These are phyloP conservation scores for Mucor racemosus DNA, from an alignment of 371 early-diverging fungal genomes.

Conservation along the genomic window DNA sequence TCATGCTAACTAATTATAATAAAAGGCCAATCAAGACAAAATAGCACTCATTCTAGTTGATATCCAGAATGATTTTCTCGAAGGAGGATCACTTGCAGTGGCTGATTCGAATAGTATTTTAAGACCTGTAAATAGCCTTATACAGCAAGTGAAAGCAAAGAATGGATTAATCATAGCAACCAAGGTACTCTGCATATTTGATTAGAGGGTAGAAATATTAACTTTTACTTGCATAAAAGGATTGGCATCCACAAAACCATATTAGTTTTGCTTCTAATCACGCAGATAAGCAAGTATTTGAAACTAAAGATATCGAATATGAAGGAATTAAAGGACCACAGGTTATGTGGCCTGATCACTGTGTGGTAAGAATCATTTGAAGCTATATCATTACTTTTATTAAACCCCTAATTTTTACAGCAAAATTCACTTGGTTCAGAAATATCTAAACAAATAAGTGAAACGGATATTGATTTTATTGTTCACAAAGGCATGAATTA, in stretches of 20 bases:
- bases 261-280: slow-evolving; percentile 50
- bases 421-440: slow-evolving; percentile 39
- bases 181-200: slow-evolving; percentile 23
- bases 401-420: slow-evolving; percentile 12
- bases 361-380: slow-evolving; percentile 37
- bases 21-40: slow-evolving; percentile 8
- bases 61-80: slow-evolving; percentile 53
- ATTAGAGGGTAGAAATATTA: neutral
- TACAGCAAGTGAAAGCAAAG: slow-evolving; percentile 25
- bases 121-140: slow-evolving; percentile 34
- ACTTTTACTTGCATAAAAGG: slow-evolving; percentile 11
- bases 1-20: neutral
- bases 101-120: slow-evolving; percentile 36
- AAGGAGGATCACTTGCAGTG: slow-evolving; percentile 44
- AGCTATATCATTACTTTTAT: neutral
- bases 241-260: slow-evolving; percentile 53
- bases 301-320: slow-evolving; percentile 33
- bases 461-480: slow-evolving; percentile 23
- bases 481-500: slow-evolving; percentile 40
- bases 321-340: slow-evolving; percentile 30
- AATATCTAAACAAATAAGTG: slow-evolving; percentile 15
- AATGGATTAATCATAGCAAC: slow-evolving; percentile 39
- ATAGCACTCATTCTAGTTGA: slow-evolving; percentile 48
- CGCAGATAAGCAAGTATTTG: slow-evolving; percentile 32
- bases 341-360: slow-evolving; percentile 51